Base-by-base conservation (phyloP, 805 yeast genomes). In the Kregervanrija pseudodelftensis region DNA sequence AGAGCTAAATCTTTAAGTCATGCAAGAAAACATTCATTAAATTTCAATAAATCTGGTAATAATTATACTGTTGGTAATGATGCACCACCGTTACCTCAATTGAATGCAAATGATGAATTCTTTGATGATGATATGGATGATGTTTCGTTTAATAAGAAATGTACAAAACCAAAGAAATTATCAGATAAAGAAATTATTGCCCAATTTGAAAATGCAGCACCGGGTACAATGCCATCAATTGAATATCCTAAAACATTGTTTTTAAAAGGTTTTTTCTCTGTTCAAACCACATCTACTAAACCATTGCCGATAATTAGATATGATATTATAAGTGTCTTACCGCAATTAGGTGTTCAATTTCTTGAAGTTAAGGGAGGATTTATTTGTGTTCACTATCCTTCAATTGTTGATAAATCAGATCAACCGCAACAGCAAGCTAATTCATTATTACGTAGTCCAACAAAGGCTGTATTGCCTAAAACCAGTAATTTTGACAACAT, bases 361-460 rank as follows among this genome's bases (percentile, higher is more conserved):
- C 84, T 82, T 49, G 98, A 90, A 65, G 95, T 90, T 16, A 84
- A 84, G 58, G 97, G 98, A 47, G 98, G 97, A 0, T 90, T 91
- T 61, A 76, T 87, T 17, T 90, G 98, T 68, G 73, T 79, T 9
- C 89, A 85, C 57, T 68, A 76, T 33, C 74, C 82, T 36, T 76
- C 80, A 3, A 68, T 70, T 45, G 55, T 56, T 37, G 42, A 54
- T 33, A 35, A 47, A 5, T 33, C 40, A 12, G 43, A 42, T 5
- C 42, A 33, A 40, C 37, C 32, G 12, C 9, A 22, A n/a, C 12
- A 13, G 8, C 8, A 15, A 15, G 33, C 37, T 12, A 13, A 31
- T 5, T 40, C 45, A 3, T 22, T 22, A 22, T 22, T 22, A 7
- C 28, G 28, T 33, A 28, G 42, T 14, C 48, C 47, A 14, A 35